Evolutionary conservation across 345 rosid species (phyloP), one percentile per base, ranked within the genome.

Genomic region (Gossypium arboreum): DNA sequence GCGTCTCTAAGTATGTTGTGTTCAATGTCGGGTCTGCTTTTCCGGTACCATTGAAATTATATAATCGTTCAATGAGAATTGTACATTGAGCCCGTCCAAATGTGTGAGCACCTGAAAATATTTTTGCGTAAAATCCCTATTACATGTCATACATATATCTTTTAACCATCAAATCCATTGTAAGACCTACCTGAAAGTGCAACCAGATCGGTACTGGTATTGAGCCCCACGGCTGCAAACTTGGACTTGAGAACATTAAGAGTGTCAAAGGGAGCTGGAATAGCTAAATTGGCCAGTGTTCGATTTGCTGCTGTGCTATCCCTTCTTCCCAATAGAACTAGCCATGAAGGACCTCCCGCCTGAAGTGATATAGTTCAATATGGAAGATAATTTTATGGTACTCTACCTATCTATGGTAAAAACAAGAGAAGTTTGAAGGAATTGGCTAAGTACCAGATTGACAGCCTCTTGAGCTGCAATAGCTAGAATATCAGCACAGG

Each of bases 401-500:
- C 39, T 34, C 39, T 34, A 34, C 39, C 5, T 34, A 34, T 34
- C 39, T 34, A 34, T 34, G 12, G 50, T 45, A 45, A 18, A 18
- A 56, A 56, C 13, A 18, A 20, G 5, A 56, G 20, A 56, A 20
- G 3, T 50, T 1, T 18, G 0, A 18, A 20, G 16, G 7, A 3
- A 22, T 0, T n/a, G 18, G 54, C 12, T 3, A 20, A 57, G 2
- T 78, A 84, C 83, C 74, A 73, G 27, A 11, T 3, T 2, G 65
- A 83, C 81, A 18, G 84, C 76, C 75, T 71, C 75, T 74, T 81
- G 73, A 27, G 86, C 68, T 17, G 84, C 79, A 6, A 81, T 63
- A 11, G 84, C 25, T 1, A 84, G 76, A 39, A 88, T 84, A 76
- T 87, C 90, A 1, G 92, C 88, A 55, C 91, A 89, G 43, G 93